Base-by-base conservation (phyloP, 208 protist species). In the Trypanosoma scelopori region DNA sequence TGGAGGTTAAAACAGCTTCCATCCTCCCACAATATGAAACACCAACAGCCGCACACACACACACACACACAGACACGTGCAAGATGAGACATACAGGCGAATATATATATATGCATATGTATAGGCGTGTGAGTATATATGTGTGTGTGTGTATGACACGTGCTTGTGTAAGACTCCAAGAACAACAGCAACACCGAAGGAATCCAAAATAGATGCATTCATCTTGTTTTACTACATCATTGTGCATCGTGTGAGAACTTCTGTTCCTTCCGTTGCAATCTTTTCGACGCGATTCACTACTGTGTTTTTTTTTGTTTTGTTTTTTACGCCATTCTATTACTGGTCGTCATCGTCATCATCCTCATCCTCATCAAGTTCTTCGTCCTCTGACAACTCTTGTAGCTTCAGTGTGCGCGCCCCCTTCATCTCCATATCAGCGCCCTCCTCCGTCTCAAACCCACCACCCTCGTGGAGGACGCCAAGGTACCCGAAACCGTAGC, bases 401-500 rank as follows among this genome's bases (percentile, higher is more conserved):
- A 84, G 65, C 47, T 81, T 55, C 23, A 91, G 52, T 20, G 78
- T 84, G 5, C 87, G 64, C 6, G 82, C 81, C 6, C 82, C 81
- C n/a, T 78, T 79, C 35, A 91, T 39, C 25, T 76, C 66, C 13
- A 76, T 72, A 58, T 93, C 74, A 0, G 71, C 81, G 39, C 55
- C 73, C 50, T 89, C 83, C 18, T 94, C 88, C 22, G 78, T 76
- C 30, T 92, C 84, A 65, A 87, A 92, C 45, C 87, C 79, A 15
- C 88, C 88, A 62, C 88, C 74, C 16, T 84, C 76, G 42, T 78
- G 84, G 0, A 94, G 67, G 5, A 94, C 74, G 35, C 85, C 89
- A 16, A 92, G 69, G 48, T 92, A 94, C 0, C 89, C 89, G 65
- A 92, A 89, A 9, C 89, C 89, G 59, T 89, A 94, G 1, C 89